Conservation (phyloP, 805 yeast genomes). For the Starmerella bombi region DNA sequence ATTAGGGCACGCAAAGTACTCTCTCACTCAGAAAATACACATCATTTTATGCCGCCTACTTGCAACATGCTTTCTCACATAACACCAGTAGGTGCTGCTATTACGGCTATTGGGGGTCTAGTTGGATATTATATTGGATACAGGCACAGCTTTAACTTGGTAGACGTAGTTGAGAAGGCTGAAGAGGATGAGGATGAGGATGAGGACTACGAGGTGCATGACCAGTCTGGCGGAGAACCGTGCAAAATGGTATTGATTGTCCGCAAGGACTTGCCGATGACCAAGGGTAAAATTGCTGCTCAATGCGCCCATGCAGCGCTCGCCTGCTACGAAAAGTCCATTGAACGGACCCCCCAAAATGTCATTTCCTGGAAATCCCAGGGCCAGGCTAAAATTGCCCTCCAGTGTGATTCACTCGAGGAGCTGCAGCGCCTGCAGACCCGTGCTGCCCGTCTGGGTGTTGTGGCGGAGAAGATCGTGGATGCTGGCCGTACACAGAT, state of each 20-base stretch:
- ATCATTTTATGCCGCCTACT: too few relatives aligned
- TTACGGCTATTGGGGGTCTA: constrained; percentile 1
- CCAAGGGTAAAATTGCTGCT: constrained; percentile 92
- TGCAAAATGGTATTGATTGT: constrained; percentile 67
- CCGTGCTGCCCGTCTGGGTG: constrained; percentile 62
- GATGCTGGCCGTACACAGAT: constrained; percentile 97
- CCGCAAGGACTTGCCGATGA: constrained; percentile 80
- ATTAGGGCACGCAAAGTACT: too few relatives aligned
- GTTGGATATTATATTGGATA: constrained; percentile 7
- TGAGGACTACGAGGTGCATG: constrained; percentile 10
- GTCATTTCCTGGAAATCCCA: constrained; percentile 61
- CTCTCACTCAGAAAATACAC: too few relatives aligned
- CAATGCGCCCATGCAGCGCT: constrained; percentile 98
- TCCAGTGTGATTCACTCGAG: constrained; percentile 46
- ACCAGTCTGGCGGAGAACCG: constrained; percentile 9
- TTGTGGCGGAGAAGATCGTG: constrained; percentile 68
- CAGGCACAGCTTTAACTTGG: too few relatives aligned
- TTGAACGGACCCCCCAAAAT: constrained; percentile 46
- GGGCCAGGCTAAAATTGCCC: constrained; percentile 91
- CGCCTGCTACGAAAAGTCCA: constrained; percentile 56
- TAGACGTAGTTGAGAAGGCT: neutral
- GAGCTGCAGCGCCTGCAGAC: constrained; percentile 67
- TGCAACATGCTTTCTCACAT: neutral
- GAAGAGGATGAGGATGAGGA: constrained; percentile 4
- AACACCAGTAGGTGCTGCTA: neutral